Evolutionary conservation across 371 early-diverging fungal species (phyloP).

Genomic region (Actinomortierella ambigua): DNA sequence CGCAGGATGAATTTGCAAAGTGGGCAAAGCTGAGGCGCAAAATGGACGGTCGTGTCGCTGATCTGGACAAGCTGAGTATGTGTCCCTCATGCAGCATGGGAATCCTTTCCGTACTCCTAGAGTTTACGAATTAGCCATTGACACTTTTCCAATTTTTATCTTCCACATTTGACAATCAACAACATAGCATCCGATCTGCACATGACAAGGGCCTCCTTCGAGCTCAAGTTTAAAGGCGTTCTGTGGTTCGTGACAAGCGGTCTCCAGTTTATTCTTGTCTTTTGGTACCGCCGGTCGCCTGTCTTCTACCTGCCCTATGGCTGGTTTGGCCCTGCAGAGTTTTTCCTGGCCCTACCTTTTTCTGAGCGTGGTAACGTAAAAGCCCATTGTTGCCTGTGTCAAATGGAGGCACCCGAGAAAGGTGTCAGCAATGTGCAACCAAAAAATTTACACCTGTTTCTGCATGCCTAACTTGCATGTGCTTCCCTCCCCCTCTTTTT

Average conservation of each 20-base stretch:
- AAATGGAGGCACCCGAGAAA: neutral
- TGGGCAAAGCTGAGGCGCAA: constrained; percentile 93
- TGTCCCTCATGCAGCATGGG: too few relatives aligned
- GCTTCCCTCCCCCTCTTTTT: neutral
- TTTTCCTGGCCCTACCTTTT: constrained; percentile 75
- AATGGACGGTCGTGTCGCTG: constrained; percentile 73
- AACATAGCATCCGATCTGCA: constrained; percentile 66
- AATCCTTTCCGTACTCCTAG: too few relatives aligned
- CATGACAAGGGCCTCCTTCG: constrained; percentile 73
- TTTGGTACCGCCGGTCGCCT: constrained; percentile 72
- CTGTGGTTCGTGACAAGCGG: constrained; percentile 76
- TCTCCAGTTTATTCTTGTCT: constrained; percentile 67
- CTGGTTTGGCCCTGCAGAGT: constrained; percentile 85
- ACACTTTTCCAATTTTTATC: neutral
- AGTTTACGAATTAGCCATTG: too few relatives aligned
- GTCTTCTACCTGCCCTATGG: constrained; percentile 84
- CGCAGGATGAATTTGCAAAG: constrained; percentile 93
- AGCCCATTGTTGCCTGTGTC: neutral
- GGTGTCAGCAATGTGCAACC: neutral
- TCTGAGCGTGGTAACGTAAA: constrained; percentile 82
- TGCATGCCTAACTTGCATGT: neutral
- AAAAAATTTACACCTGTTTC: neutral
- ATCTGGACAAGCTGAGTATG: constrained; percentile 68
- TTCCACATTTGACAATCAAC: neutral
- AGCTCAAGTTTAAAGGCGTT: constrained; percentile 74